Evolutionary conservation across 305 asterid genomes (phyloP).

Genomic region (Coffea humblotiana): DNA sequence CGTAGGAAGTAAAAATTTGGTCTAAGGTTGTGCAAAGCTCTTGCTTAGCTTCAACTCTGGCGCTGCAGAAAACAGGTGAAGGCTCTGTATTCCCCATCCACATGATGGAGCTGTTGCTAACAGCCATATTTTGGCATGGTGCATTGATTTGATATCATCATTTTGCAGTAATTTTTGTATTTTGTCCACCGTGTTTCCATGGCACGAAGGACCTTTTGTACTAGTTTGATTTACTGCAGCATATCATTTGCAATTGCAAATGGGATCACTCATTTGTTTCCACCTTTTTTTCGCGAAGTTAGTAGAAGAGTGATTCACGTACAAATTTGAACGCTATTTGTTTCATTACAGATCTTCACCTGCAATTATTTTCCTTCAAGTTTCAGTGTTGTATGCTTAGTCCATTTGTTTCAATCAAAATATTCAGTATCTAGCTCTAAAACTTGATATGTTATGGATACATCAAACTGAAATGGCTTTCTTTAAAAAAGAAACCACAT

Average conservation of each 20-base stretch:
- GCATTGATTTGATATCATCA: slow-evolving; percentile 27
- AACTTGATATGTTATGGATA: neutral
- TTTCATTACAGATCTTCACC: neutral
- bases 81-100: slow-evolving; percentile 52
- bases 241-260: slow-evolving; percentile 9
- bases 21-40: slow-evolving; percentile 41
- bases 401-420: neutral
- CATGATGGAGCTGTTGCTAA: slow-evolving; percentile 30
- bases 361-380: too few relatives aligned
- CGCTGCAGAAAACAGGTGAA: slow-evolving; percentile 50
- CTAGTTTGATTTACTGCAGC: slow-evolving; percentile 18
- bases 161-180: slow-evolving; percentile 30
- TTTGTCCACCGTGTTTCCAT: too few relatives aligned
- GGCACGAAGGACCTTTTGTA: neutral
- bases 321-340: neutral
- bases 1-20: too few relatives aligned
- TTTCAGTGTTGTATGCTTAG: neutral
- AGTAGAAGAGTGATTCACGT: slow-evolving; percentile 8
- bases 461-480: neutral
- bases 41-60: slow-evolving; percentile 50
- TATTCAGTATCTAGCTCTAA: neutral
- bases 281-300: neutral
- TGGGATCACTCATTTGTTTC: neutral
- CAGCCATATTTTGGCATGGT: slow-evolving; percentile 1
- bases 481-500: neutral